Conservation (phyloP, 257 asterid species). For the Scutellaria galericulata region DNA sequence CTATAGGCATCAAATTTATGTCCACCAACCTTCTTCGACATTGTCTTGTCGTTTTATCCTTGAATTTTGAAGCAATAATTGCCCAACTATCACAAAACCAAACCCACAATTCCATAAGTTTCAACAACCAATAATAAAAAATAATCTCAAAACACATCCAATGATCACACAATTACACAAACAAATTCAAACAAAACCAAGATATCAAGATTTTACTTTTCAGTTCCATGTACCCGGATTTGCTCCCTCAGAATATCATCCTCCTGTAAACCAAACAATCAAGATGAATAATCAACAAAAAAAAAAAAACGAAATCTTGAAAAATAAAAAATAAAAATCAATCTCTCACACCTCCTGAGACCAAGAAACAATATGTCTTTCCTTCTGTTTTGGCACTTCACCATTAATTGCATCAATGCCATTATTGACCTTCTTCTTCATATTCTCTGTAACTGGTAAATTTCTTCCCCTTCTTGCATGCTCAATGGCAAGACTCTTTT, state of each 20-base stretch:
- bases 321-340: not conserved
- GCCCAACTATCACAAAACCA: conserved; percentile 74
- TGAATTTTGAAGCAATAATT: conserved; percentile 85
- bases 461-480: conserved; percentile 66
- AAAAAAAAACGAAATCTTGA: not conserved
- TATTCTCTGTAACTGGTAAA: conserved; percentile 60
- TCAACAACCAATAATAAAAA: conserved; percentile 26
- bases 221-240: conserved; percentile 88
- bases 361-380: conserved; percentile 98
- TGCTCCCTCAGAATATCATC: conserved; percentile 97
- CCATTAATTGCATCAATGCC: conserved; percentile 40
- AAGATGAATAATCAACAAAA: conserved; percentile 26
- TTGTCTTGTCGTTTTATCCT: conserved; percentile 97
- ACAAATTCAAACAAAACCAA: conserved; percentile 29
- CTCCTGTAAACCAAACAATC: conserved; percentile 64
- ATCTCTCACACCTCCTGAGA: conserved; percentile 83
- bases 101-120: conserved; percentile 31
- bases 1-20: conserved; percentile 34
- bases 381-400: conserved; percentile 72
- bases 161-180: conserved; percentile 32
- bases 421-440: conserved; percentile 62
- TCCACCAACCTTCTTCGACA: conserved; percentile 90
- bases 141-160: conserved; percentile 37
- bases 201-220: conserved; percentile 59
- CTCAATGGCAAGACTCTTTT: conserved; percentile 59